These are phyloP conservation scores for Cordyceps cicadae DNA, from an alignment of 2,329 filamentous ascomycete species.

Conservation along the genomic window DNA sequence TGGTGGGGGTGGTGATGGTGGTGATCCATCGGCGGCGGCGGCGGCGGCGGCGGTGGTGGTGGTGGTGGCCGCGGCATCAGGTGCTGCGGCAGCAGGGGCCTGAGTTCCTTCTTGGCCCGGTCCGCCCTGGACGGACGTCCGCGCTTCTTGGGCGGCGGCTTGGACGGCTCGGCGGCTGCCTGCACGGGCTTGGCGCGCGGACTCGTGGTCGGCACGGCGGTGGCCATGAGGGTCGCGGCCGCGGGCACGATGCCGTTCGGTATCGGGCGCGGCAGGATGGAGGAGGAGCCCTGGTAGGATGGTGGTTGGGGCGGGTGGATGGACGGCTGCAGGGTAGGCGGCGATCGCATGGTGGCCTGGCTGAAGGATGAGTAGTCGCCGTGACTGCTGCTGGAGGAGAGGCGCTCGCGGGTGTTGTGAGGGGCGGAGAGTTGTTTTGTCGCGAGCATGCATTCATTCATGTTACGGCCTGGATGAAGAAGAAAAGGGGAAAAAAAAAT, in stretches of 20 bases:
- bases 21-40: slow-evolving; percentile 15
- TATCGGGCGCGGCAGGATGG: slow-evolving; percentile 7
- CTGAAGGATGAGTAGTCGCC: slow-evolving; percentile 4
- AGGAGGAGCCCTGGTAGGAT: neutral
- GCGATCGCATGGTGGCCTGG: slow-evolving; percentile 2
- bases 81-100: slow-evolving; percentile 25
- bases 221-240: neutral
- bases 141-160: slow-evolving; percentile 29
- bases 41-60: neutral
- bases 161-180: neutral
- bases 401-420: slow-evolving; percentile 22
- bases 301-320: slow-evolving; percentile 15
- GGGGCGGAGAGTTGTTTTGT: slow-evolving; percentile 28
- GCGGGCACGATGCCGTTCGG: slow-evolving; percentile 4
- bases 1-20: neutral
- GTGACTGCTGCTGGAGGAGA: slow-evolving; percentile 14
- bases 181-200: neutral
- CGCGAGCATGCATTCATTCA: slow-evolving; percentile 37
- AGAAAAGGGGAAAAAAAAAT: no score
- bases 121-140: slow-evolving; percentile 39
- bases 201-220: neutral
- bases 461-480: slow-evolving; percentile 33
- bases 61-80: slow-evolving; percentile 22
- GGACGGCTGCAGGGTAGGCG: slow-evolving; percentile 13
- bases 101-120: slow-evolving; percentile 26